Base-by-base conservation (phyloP, 1,139 yeast genomes). In the Diutina rugosa region DNA sequence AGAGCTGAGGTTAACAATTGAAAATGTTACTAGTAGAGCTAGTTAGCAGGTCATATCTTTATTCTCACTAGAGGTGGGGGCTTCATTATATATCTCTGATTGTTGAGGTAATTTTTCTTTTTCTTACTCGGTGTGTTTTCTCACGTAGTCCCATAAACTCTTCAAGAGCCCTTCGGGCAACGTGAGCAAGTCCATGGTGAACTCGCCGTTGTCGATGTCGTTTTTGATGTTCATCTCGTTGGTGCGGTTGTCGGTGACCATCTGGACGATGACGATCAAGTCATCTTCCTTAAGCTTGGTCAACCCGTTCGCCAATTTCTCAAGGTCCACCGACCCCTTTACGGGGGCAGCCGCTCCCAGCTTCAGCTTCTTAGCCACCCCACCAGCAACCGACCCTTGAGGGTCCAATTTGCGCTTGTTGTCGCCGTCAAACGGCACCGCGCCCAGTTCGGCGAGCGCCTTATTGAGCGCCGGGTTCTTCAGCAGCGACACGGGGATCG, bases 131-230 rank as follows among this genome's bases (percentile, higher is more conserved):
- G 61, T 57, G 55, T 61, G 62, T 55, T 60, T 60, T 56, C 60
- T 59, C 45, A 62, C 64, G 55, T 88, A 91, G 63, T 93, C 98
- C 95, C 96, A 90, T 70, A 93, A 78, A 78, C 96, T 88, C 72
- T 87, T 90, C 70, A 93, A 80, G 68, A 93, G 77, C 51, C 90
- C 84, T 68, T 91, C 98, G 26, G 99, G 99, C 63, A 93, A 78
- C 51, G 98, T 91, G 70, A 84, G 91, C 64, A 93, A 78, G 72
- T 93, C 99, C 88, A 93, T 90, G 59, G 96, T 91, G 70, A 93
- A 93, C 73, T 93, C 99, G 55, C 99, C 99, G 65, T 90, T 95
- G 61, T 91, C 98, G 56, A 89, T 91, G 67, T 93, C 97, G 71
- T 93, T 93, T 69, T 91, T 90, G 65, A 93, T 88, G 71, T 88